Percentiles rank a stretch among this genome's conserved stretches.
Evolutionary conservation across 768 basidiomycete species (phyloP).

Genomic region (Cystofilobasidium capitatum): DNA sequence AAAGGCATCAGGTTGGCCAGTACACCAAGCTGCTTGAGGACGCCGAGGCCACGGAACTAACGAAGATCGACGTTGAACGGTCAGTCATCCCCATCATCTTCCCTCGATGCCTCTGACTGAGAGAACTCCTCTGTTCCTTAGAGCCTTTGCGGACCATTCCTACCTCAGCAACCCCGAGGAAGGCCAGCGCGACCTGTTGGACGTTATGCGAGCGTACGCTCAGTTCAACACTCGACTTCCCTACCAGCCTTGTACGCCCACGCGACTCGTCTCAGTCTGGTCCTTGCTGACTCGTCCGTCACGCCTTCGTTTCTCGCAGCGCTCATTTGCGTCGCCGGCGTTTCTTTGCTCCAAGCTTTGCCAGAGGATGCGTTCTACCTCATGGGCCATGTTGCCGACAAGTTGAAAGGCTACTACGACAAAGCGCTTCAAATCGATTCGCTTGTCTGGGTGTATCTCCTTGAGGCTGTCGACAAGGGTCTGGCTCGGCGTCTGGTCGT

Average conservation of each 20-base stretch:
- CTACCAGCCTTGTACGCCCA: constrained; percentile 10
- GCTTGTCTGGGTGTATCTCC: constrained; percentile 15
- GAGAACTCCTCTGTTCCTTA: background rate
- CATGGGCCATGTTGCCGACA: constrained; percentile 1
- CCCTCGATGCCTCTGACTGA: background rate
- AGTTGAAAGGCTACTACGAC: constrained; percentile 16
- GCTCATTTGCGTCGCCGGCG: constrained; percentile 5
- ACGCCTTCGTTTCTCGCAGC: background rate
- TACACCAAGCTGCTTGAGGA: constrained; percentile 13
- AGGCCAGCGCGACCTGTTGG: constrained; percentile 16
- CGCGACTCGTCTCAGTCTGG: background rate
- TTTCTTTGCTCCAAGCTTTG: constrained; percentile 1
- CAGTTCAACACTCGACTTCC: constrained; percentile 9
- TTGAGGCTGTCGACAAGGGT: constrained; percentile 18
- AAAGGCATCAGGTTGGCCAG: background rate
- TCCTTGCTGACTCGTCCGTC: background rate
- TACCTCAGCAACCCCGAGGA: constrained; percentile 20
- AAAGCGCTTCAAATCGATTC: constrained; percentile 21
- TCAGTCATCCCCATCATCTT: background rate
- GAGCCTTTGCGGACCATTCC: constrained; percentile 20
- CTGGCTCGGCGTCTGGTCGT: constrained; percentile 21
- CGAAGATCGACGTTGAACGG: constrained; percentile 9
- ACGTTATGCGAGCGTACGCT: constrained; percentile 14
- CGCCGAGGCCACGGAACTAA: constrained; percentile 5
- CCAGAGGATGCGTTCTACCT: constrained; percentile 25